These are phyloP conservation scores for Apophysomyces elegans DNA, from an alignment of 371 early-diverging fungal species.

Conservation along the genomic window DNA sequence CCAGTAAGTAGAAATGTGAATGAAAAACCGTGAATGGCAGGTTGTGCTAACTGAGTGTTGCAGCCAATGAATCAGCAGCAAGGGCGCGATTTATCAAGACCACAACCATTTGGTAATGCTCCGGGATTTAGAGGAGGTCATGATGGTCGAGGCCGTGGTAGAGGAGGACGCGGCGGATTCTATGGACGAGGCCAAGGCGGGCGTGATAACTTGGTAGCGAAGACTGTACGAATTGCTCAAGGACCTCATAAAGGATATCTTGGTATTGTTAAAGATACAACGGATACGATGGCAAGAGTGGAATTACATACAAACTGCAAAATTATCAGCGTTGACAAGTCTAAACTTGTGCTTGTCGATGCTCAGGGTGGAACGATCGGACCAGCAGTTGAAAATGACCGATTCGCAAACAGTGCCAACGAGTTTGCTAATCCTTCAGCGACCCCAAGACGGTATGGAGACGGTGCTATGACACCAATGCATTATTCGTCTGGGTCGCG, in stretches of 20 bases:
- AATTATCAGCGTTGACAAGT: constrained; percentile 77
- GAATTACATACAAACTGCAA: constrained; percentile 94
- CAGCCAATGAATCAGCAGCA: constrained; percentile 3
- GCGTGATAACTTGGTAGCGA: constrained; percentile 83
- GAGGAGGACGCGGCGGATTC: constrained; percentile 64
- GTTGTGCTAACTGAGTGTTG: neutral
- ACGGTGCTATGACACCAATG: constrained; percentile 63
- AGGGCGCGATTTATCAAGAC: constrained; percentile 13
- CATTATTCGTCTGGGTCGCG: constrained; percentile 61
- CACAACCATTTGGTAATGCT: constrained; percentile 26
- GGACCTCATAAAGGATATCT: constrained; percentile 98
- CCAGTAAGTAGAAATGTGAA: neutral
- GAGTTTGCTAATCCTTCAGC: constrained; percentile 38
- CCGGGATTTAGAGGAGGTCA: constrained; percentile 30
- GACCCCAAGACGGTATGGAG: constrained; percentile 50
- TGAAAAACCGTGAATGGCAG: neutral
- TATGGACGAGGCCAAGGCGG: constrained; percentile 77
- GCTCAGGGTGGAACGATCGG: constrained; percentile 43
- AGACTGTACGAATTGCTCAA: constrained; percentile 86
- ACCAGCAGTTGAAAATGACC: constrained; percentile 39
- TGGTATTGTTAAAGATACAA: constrained; percentile 95
- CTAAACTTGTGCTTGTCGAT: constrained; percentile 69
- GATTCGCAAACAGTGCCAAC: constrained; percentile 26
- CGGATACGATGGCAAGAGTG: constrained; percentile 80
- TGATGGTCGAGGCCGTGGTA: constrained; percentile 53